Evolutionary conservation across 1,139 yeast species (phyloP).

Genomic region (Geotrichum candidum): DNA sequence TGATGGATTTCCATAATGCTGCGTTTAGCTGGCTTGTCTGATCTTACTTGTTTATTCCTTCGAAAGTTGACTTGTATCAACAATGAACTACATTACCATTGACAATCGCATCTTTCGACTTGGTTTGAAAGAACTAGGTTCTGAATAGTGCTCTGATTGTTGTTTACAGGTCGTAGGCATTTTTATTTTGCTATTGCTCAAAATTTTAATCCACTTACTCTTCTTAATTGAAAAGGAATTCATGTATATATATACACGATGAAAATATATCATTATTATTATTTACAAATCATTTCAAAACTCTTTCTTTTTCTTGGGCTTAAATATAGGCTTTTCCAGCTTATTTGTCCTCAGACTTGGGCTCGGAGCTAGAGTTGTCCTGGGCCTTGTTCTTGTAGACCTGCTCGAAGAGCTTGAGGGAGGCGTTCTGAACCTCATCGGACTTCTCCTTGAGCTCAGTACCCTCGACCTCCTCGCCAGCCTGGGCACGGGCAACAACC

Average conservation of each 20-base stretch:
- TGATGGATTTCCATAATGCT: too few relatives aligned
- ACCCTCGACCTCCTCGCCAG: slow-evolving; percentile 81
- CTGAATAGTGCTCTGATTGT: neutral
- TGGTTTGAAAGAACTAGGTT: too few relatives aligned
- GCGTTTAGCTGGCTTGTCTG: too few relatives aligned
- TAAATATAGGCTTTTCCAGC: neutral
- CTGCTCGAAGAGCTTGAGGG: slow-evolving; percentile 91
- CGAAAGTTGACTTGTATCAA: too few relatives aligned
- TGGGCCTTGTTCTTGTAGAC: slow-evolving; percentile 69
- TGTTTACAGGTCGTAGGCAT: neutral
- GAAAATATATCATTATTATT: neutral
- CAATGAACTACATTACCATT: too few relatives aligned
- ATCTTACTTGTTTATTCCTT: too few relatives aligned
- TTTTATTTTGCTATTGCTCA: too few relatives aligned
- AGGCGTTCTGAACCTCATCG: slow-evolving; percentile 87
- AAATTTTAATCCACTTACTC: neutral
- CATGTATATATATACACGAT: neutral
- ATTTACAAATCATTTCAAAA: slow-evolving; percentile 1
- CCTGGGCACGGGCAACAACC: slow-evolving; percentile 86
- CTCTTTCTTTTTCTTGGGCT: neutral
- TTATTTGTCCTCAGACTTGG: slow-evolving; percentile 21
- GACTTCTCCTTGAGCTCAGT: slow-evolving; percentile 86
- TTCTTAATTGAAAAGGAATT: neutral
- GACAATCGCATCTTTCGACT: too few relatives aligned
- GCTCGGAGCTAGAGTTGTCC: slow-evolving; percentile 16